Base-by-base conservation (phyloP, 495 filamentous ascomycete genomes). In the Pyronema domesticum region DNA sequence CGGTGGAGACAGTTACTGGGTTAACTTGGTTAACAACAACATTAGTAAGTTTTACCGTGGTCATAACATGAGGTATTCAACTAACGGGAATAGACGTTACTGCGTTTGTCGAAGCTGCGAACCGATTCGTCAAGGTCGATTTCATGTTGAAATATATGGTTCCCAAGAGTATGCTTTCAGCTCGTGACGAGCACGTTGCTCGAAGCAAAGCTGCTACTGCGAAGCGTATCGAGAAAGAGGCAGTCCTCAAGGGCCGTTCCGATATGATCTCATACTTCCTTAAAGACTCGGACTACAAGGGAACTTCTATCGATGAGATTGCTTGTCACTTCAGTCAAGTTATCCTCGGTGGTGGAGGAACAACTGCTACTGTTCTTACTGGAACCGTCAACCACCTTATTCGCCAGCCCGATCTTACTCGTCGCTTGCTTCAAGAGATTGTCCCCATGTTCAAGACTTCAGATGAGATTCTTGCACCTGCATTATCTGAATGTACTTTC, bases 311-410 rank as follows among this genome's bases (percentile, higher is more conserved):
- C 6, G 51, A 62, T 1, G 73, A 80, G 53, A 53, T 72, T 53
- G 42, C 55, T 8, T 19, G 60, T 9, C 45, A 66, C 37, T 73
- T 30, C 61, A 71, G 53, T 59, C 52, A n/a, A 6, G 15, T 42
- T 46, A 59, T 54, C 15, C 54, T 72, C 11, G 76, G 73, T 0
- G 74, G 74, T 1, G 74, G 74, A 30, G 76, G 79, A 57, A 79
- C 76, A 0, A 78, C 72, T 6, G 70, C 74, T 10, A 75, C 72
- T 2, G 57, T 70, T 9, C 61, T 80, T 0, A 67, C 71, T 0
- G 75, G 70, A 0, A 69, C 73, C 7, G 69, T 71, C 0, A 73
- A 68, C 18, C 71, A 72, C 39, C 59, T 78, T 9, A 54, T 75
- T 1, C 55, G 37, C 0, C 68, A 39, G 6, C 53, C 46, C n/a